Evolutionary conservation across 257 asterid genomes (phyloP), one percentile per base, ranked within the genome.

Genomic region (Anisodus tanguticus): DNA sequence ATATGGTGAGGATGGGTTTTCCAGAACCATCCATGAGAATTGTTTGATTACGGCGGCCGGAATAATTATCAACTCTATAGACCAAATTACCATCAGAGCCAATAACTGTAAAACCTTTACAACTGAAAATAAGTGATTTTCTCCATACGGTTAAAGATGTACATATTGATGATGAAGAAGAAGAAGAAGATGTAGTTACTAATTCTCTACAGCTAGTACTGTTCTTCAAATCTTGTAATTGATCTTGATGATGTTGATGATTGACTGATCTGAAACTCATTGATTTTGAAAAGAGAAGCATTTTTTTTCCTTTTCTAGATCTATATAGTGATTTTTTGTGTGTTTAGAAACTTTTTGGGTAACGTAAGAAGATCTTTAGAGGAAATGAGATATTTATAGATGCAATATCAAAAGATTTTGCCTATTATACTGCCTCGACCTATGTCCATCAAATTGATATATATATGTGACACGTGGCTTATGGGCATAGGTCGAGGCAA

Each of bases 1-100:
- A 85, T 13, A 93, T 84, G 0, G 98, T 93, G 86, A 92, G 88
- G 35, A 94, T 77, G 55, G 97, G 94, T 67, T 84, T 80, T 51
- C 98, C 97, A 0, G 89, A 83, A 49, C 90, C 97, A 84, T 94
- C 97, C 98, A 93, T 94, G 88, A 94, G 97, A 35, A 85, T 11
- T 69, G 91, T 84, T 8, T 87, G 84, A 47, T 69, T 47, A 16
- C 93, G 92, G 15, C 88, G 88, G 7, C 88, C 85, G 19, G 88
- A 15, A 91, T 94, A 94, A 83, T 87, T 93, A 81, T 94, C 97
- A 62, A 94, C 98, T 78, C 97, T 90, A 26, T 88, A 94, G 11
- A 85, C 94, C 80, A 94, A 86, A 77, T 55, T 86, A 9, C 98
- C 98, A 63, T 89, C 90, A 6, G 93, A 82, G 39, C 86, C 93